A percentile compares a stretch with the other conserved stretches of the same genome.
phyloP scores from a whole-genome alignment of 1,284 basidiomycete genomes.

The Leucoagaricus sp. region DNA sequence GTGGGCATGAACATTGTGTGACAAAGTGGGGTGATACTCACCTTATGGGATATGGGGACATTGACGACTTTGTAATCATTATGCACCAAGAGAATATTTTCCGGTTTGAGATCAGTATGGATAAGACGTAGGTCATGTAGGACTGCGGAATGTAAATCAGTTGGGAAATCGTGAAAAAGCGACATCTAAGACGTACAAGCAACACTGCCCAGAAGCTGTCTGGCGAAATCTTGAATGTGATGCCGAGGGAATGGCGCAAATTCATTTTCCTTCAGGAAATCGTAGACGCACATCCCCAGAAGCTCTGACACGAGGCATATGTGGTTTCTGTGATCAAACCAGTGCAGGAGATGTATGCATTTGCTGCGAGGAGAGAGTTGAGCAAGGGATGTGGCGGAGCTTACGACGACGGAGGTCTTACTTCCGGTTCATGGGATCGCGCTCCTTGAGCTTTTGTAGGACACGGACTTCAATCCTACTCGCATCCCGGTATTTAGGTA shows the following conservation, averaged over 20 bases:
- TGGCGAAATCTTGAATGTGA: constrained; percentile 96
- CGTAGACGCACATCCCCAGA: constrained; percentile 97
- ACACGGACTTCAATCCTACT: constrained; percentile 99
- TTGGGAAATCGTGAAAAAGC: constrained; percentile 15
- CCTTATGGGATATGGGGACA: constrained; percentile 61
- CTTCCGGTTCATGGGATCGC: constrained; percentile 90
- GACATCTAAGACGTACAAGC: constrained; percentile 75
- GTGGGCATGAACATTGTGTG: constrained; percentile 14
- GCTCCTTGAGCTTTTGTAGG: constrained; percentile 87
- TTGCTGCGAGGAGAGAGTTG: constrained; percentile 59
- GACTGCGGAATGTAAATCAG: constrained; percentile 51
- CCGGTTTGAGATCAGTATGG: constrained; percentile 98
- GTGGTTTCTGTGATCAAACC: constrained; percentile 97
- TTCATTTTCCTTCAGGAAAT: constrained; percentile 98
- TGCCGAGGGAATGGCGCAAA: constrained; percentile 95
- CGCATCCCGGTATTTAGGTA: constrained; percentile 97
- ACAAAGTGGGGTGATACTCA: constrained; percentile 28
- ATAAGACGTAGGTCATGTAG: constrained; percentile 90
- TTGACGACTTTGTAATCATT: constrained; percentile 72
- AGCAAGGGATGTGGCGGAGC: constrained; percentile 16
- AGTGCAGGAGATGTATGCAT: constrained; percentile 95
- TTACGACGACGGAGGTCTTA: constrained; percentile 43
- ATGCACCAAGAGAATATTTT: constrained; percentile 94
- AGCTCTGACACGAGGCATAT: constrained; percentile 98
- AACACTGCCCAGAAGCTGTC: constrained; percentile 90